Percentiles rank a stretch among this genome's conserved stretches.
Evolutionary conservation across 225 moss, liverwort and hornwort genomes (phyloP).

Genomic region (Pseudoscleropodium purum): DNA sequence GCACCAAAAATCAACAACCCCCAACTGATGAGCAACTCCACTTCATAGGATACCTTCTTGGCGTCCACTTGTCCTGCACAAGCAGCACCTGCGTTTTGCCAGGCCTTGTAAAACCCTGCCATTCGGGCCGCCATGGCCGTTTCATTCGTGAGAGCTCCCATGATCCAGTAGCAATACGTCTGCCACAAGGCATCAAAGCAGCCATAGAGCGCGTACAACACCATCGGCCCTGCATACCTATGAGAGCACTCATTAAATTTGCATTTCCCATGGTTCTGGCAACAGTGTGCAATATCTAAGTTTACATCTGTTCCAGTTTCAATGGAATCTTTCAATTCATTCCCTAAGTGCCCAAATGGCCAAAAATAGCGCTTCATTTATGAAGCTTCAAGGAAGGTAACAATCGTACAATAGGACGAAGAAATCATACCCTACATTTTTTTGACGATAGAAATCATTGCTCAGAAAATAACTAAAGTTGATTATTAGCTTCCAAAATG

Average conservation of each 20-base stretch:
- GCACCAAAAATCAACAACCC: constrained; percentile 10
- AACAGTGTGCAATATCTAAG: background rate
- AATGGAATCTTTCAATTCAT: background rate
- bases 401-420: background rate
- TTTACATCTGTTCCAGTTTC: background rate
- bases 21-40: constrained; percentile 64
- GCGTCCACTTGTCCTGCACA: constrained; percentile 80
- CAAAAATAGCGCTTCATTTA: no score
- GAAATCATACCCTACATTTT: background rate
- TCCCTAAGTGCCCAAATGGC: background rate
- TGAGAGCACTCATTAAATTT: background rate
- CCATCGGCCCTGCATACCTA: constrained; percentile 43
- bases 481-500: background rate
- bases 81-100: constrained; percentile 79
- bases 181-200: constrained; percentile 85
- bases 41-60: constrained; percentile 34
- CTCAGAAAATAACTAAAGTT: background rate
- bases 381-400: background rate
- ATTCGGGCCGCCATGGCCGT: constrained; percentile 59
- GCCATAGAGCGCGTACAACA: constrained; percentile 50
- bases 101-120: constrained; percentile 77
- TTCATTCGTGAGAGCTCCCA: constrained; percentile 82
- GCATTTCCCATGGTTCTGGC: background rate
- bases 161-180: constrained; percentile 89
- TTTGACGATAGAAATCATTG: background rate